phyloP scores from a whole-genome alignment of 2,329 filamentous ascomycete species.

The Pseudofabraea citricarpa region DNA sequence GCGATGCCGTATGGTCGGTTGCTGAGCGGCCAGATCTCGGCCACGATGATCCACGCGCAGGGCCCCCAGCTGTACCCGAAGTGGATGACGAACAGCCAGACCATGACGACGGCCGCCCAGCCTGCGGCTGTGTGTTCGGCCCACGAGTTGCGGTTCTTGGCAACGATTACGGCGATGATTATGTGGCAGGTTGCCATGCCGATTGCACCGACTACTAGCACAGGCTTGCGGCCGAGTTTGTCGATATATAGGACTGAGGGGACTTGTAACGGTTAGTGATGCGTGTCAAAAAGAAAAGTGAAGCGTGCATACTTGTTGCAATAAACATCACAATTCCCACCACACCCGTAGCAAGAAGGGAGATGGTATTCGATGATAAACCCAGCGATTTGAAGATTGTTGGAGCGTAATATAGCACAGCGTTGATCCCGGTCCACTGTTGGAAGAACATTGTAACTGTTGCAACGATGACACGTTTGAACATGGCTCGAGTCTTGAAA shows the following conservation, averaged over 20 bases:
- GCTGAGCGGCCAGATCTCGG: constrained; percentile 67
- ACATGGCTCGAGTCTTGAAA: constrained; percentile 62
- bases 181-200: constrained; percentile 57
- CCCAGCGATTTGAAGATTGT: background rate
- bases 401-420: background rate
- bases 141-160: constrained; percentile 27
- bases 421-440: background rate
- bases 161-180: constrained; percentile 60
- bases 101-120: constrained; percentile 30
- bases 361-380: background rate
- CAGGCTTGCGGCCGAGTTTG: constrained; percentile 53
- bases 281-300: too few relatives aligned
- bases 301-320: too few relatives aligned
- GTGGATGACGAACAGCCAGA: constrained; percentile 20
- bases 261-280: too few relatives aligned
- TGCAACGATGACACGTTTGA: constrained; percentile 60
- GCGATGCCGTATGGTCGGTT: constrained; percentile 64
- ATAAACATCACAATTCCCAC: background rate
- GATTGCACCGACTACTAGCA: constrained; percentile 56
- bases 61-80: constrained; percentile 32
- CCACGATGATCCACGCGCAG: constrained; percentile 65
- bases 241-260: constrained; percentile 61
- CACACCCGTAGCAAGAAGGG: background rate
- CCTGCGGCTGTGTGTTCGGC: constrained; percentile 27
- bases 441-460: constrained; percentile 58